These are phyloP conservation scores for Linum usitatissimum DNA, from an alignment of 345 rosid genomes.

Conservation along the genomic window DNA sequence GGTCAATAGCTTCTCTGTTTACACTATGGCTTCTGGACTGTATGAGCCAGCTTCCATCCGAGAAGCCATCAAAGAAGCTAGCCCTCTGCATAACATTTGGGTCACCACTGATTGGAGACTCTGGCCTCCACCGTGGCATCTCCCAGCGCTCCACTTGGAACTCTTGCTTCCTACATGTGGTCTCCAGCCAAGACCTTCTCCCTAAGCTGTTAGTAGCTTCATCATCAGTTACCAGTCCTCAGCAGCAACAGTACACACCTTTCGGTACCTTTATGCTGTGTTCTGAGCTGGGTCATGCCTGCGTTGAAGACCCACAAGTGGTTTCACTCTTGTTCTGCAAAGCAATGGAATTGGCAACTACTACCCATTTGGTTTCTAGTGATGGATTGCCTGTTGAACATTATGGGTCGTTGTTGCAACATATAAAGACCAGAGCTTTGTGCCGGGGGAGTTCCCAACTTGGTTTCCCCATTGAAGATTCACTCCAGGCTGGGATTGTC, in stretches of 20 bases:
- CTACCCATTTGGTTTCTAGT: conserved; percentile 7
- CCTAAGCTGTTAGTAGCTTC: conserved; percentile 22
- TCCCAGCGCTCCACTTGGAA: conserved; percentile 26
- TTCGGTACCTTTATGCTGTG: conserved; percentile 50
- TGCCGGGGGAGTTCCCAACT: conserved; percentile 15
- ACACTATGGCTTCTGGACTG: conserved; percentile 46
- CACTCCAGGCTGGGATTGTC: conserved; percentile 17
- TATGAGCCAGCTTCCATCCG: conserved; percentile 8
- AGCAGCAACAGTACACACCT: conserved; percentile 23
- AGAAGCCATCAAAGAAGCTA: conserved; percentile 7
- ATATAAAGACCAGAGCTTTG: conserved; percentile 9
- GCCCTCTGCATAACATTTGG: conserved; percentile 73
- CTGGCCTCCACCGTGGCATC: conserved; percentile 23
- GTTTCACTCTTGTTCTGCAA: conserved; percentile 18
- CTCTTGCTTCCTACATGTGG: conserved; percentile 50
- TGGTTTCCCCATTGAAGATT: not conserved
- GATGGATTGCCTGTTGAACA: conserved; percentile 9
- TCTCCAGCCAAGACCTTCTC: conserved; percentile 23
- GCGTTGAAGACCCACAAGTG: conserved; percentile 38
- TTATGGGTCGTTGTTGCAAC: conserved; percentile 11
- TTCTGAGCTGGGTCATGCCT: conserved; percentile 24
- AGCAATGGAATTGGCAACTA: conserved; percentile 7
- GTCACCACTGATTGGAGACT: conserved; percentile 42
- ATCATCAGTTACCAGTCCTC: not conserved
- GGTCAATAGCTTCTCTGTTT: conserved; percentile 60